Evolutionary conservation across 2,329 filamentous ascomycete species (phyloP).

Genomic region (Acrocalymma vagum): DNA sequence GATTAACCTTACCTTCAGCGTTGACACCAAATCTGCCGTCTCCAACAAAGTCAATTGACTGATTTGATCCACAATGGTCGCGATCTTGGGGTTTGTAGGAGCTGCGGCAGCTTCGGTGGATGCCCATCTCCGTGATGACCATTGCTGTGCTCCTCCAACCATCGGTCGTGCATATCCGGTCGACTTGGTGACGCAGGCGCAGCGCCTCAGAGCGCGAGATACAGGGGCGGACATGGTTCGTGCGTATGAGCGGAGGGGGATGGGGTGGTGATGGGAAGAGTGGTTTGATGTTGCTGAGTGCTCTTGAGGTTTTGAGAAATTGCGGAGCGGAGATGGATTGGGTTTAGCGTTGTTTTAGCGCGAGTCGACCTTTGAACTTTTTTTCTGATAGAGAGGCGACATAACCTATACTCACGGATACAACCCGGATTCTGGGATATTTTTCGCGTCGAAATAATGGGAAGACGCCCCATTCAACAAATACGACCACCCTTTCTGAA

Average conservation of each 20-base stretch:
- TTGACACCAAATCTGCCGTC: constrained; percentile 94
- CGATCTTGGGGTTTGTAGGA: constrained; percentile 85
- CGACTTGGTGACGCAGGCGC: constrained; percentile 47
- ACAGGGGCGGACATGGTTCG: constrained; percentile 54
- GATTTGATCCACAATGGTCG: constrained; percentile 96
- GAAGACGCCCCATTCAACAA: constrained; percentile 38
- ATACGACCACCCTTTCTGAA: constrained; percentile 16
- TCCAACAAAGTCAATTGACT: constrained; percentile 97
- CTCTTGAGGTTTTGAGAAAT: constrained; percentile 35
- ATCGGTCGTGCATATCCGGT: constrained; percentile 37
- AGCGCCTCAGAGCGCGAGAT: constrained; percentile 54
- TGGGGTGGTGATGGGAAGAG: constrained; percentile 18
- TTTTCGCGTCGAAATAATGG: constrained; percentile 46
- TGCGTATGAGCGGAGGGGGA: constrained; percentile 29
- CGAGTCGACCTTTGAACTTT: constrained; percentile 26
- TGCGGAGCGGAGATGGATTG: constrained; percentile 34
- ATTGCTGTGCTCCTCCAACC: constrained; percentile 44
- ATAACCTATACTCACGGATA: constrained; percentile 18
- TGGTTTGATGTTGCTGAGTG: constrained; percentile 21
- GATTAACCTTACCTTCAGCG: constrained; percentile 84
- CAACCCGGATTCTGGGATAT: constrained; percentile 23
- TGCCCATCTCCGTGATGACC: constrained; percentile 78
- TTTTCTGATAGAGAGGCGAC: constrained; percentile 18
- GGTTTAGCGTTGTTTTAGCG: constrained; percentile 33
- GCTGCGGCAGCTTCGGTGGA: constrained; percentile 76